phyloP scores from a whole-genome alignment of 306 rosid species.

The Acacia confusa region DNA sequence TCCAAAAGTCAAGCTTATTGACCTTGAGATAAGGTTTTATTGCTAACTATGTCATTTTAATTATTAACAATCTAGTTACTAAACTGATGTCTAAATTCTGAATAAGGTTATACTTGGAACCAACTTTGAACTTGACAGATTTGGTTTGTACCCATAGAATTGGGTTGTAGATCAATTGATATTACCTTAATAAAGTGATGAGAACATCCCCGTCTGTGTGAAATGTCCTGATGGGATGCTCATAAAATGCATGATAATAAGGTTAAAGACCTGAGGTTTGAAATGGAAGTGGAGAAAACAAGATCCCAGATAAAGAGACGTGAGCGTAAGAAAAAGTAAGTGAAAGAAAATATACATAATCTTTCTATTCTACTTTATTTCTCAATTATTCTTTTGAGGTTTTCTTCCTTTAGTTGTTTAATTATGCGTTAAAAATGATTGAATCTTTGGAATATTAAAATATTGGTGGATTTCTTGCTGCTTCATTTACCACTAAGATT shows the following conservation, averaged over 20 bases:
- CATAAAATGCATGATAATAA: not conserved
- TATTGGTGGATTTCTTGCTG: not conserved
- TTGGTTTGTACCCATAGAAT: not conserved
- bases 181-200: not conserved
- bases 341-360: not conserved
- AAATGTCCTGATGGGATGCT: not conserved
- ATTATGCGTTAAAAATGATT: not conserved
- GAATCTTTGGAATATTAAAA: not conserved
- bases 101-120: not conserved
- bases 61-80: not conserved
- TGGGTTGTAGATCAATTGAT: not conserved
- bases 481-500: not conserved
- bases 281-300: constrained; percentile 41
- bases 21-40: not conserved
- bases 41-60: not conserved
- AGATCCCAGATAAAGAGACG: constrained; percentile 46
- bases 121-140: not conserved
- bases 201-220: not conserved
- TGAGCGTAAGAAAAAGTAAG: constrained; percentile 83
- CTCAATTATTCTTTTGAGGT: constrained; percentile 3
- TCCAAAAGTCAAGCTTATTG: not conserved
- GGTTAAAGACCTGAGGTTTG: constrained; percentile 82
- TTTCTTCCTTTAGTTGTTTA: not conserved
- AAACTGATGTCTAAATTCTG: not conserved
- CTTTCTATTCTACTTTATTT: not conserved